phyloP scores from a whole-genome alignment of 805 yeast species.

The Groenewaldozyma salmanticensis region DNA sequence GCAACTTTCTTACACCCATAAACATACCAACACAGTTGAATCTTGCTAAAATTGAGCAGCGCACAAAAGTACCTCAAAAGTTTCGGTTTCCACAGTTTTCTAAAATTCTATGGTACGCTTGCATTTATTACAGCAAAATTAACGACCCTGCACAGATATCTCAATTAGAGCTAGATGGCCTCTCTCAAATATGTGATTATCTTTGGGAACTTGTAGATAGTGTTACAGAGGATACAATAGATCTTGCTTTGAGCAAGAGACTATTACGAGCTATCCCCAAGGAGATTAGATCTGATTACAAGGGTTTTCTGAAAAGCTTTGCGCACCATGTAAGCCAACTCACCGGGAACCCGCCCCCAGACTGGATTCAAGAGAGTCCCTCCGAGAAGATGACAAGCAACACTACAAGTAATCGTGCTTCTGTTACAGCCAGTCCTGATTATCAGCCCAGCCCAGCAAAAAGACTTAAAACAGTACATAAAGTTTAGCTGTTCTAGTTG shows the following conservation, averaged over 20 bases:
- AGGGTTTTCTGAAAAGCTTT: not conserved
- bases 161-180: conserved; percentile 5
- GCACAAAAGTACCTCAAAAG: conserved; percentile 62
- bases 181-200: conserved; percentile 5
- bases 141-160: conserved; percentile 5
- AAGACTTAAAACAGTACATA: too few species aligned
- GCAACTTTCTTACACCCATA: conserved; percentile 65
- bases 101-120: conserved; percentile 59
- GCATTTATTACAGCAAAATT: conserved; percentile 30
- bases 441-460: too few species aligned
- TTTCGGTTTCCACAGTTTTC: conserved; percentile 74
- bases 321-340: not conserved
- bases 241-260: too few species aligned
- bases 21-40: conserved; percentile 55
- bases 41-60: conserved; percentile 51
- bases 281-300: not conserved
- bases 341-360: not conserved
- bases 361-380: too few species aligned
- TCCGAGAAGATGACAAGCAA: too few species aligned
- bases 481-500: too few species aligned
- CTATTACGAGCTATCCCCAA: conserved; percentile 1
- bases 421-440: too few species aligned
- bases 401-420: too few species aligned
- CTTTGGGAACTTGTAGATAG: conserved; percentile 3
- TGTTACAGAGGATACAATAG: not conserved